These are phyloP conservation scores for Ilyonectria robusta DNA, from an alignment of 2,329 filamentous ascomycete species.

Conservation along the genomic window DNA sequence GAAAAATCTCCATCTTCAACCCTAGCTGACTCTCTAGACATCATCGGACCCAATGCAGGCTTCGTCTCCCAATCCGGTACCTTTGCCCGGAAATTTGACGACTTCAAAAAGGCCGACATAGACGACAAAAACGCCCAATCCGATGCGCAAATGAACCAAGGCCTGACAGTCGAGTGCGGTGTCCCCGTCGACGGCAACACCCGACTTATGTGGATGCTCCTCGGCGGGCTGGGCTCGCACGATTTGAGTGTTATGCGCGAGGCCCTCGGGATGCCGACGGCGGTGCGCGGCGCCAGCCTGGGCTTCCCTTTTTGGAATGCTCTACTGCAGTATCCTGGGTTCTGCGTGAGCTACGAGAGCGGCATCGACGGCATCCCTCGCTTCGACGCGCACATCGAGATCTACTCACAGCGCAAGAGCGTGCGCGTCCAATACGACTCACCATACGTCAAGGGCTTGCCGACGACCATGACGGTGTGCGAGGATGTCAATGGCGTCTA, in stretches of 20 bases:
- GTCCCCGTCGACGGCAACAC: too few species aligned
- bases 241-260: slow-evolving; percentile 29
- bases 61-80: slow-evolving; percentile 66
- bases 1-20: not conserved
- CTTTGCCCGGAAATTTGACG: slow-evolving; percentile 57
- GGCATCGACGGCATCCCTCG: slow-evolving; percentile 66
- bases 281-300: slow-evolving; percentile 27
- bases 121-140: not conserved
- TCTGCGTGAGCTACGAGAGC: slow-evolving; percentile 67
- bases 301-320: slow-evolving; percentile 39
- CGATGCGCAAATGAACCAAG: too few species aligned
- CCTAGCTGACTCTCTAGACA: slow-evolving; percentile 30
- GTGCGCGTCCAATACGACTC: slow-evolving; percentile 68
- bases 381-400: slow-evolving; percentile 63
- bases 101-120: slow-evolving; percentile 25
- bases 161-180: too few species aligned
- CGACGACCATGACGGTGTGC: slow-evolving; percentile 60
- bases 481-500: slow-evolving; percentile 50
- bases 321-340: slow-evolving; percentile 47
- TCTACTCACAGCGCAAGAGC: slow-evolving; percentile 66
- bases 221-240: slow-evolving; percentile 20
- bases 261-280: slow-evolving; percentile 29
- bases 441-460: slow-evolving; percentile 66
- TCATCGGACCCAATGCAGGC: slow-evolving; percentile 65
- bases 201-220: too few species aligned